These are phyloP conservation scores for Rubia tinctorum DNA, from an alignment of 305 asterid genomes.

Conservation along the genomic window DNA sequence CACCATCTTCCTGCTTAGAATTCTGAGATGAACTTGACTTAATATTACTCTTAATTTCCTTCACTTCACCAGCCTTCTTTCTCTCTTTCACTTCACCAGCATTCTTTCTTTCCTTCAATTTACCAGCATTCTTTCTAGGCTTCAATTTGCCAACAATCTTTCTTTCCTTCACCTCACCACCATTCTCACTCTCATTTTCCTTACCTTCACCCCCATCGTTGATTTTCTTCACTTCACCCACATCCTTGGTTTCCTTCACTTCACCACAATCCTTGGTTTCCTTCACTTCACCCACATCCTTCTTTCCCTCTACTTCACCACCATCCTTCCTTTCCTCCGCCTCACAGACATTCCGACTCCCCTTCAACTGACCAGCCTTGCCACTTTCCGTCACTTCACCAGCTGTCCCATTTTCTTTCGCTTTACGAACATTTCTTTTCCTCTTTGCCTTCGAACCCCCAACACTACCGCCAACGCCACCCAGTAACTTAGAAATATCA, in stretches of 20 bases:
- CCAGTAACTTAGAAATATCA: slow-evolving; percentile 23
- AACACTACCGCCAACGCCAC: slow-evolving; percentile 33
- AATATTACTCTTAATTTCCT: slow-evolving; percentile 17
- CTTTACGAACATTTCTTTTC: slow-evolving; percentile 34
- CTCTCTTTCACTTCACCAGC: slow-evolving; percentile 23
- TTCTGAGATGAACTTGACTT: slow-evolving; percentile 33
- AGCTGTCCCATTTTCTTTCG: neutral
- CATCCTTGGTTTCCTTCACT: neutral
- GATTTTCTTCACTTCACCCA: neutral
- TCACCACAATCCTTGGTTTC: neutral
- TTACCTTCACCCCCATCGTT: neutral
- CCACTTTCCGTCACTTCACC: neutral
- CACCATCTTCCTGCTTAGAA: slow-evolving; percentile 34
- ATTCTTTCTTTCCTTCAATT: neutral
- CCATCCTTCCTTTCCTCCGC: neutral
- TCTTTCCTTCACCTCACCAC: neutral
- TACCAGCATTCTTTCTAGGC: slow-evolving; percentile 17
- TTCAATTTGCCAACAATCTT: slow-evolving; percentile 27
- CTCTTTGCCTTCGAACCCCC: slow-evolving; percentile 35
- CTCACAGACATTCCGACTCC: slow-evolving; percentile 16
- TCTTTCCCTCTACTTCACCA: neutral
- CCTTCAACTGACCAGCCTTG: slow-evolving; percentile 29
- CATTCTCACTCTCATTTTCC: neutral
- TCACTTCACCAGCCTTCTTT: slow-evolving; percentile 16
- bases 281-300: neutral